These are phyloP conservation scores for Cotoneaster glaucophyllus DNA, from an alignment of 306 rosid genomes.

Conservation along the genomic window DNA sequence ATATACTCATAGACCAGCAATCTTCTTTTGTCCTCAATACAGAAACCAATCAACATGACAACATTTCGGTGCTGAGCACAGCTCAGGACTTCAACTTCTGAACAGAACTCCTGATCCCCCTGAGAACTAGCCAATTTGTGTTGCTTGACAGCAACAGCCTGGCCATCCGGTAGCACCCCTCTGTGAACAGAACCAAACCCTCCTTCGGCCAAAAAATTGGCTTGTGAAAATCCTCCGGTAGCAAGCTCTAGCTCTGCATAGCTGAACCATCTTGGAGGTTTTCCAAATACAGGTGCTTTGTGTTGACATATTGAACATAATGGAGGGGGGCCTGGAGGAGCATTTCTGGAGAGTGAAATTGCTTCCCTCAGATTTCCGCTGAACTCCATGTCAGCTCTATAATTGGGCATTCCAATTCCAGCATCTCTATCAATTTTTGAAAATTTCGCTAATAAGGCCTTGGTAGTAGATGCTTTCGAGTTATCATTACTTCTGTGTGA, in stretches of 20 bases:
- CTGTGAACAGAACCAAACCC: conserved; percentile 96
- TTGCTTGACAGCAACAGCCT: conserved; percentile 95
- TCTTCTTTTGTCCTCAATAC: conserved; percentile 93
- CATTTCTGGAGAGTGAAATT: conserved; percentile 70
- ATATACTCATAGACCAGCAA: conserved; percentile 90
- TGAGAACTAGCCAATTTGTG: conserved; percentile 98
- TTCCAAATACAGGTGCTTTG: conserved; percentile 97
- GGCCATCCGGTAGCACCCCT: conserved; percentile 96
- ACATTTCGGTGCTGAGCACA: conserved; percentile 99
- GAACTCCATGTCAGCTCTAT: conserved; percentile 51
- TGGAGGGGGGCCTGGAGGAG: conserved; percentile 92
- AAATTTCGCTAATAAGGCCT: conserved; percentile 50
- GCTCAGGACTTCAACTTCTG: conserved; percentile 97
- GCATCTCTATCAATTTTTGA: conserved; percentile 61
- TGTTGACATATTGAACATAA: conserved; percentile 96
- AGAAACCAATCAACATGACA: conserved; percentile 95
- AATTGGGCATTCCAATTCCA: conserved; percentile 46
- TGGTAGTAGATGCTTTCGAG: conserved; percentile 50
- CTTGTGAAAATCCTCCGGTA: conserved; percentile 91
- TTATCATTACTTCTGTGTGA: conserved; percentile 41
- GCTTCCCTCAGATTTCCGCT: conserved; percentile 88
- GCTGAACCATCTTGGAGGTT: conserved; percentile 94
- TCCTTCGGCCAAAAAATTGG: conserved; percentile 98
- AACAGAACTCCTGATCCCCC: conserved; percentile 91
- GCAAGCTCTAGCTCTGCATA: conserved; percentile 92